Evolutionary conservation across 164 flowering plant species (phyloP), one percentile per base, ranked within the genome.

Genomic region (Vitis riparia): DNA sequence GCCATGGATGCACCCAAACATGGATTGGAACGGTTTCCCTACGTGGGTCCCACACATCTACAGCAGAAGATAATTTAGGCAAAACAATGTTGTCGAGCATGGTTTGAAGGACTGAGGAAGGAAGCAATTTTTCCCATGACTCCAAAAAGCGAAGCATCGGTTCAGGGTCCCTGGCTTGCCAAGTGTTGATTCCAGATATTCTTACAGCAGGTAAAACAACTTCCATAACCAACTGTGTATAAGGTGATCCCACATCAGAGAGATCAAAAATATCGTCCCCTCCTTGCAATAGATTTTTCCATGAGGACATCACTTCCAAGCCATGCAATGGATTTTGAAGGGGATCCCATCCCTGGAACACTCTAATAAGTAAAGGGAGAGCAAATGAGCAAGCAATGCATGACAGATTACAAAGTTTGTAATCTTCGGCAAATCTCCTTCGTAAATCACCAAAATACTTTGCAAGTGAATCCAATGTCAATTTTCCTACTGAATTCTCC

Each of bases 1-100:
- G 75, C 99, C 99, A 92, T 16, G 97, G 99, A 78, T 93, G 99
- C 69, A 93, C 82, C 99, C 99, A 95, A 0, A 76, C 76, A 75
- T 95, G 99, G 50, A 95, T 93, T 0, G 99, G 86, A 32, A 93
- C 88, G 19, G 90, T 87, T 75, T 95, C 99, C 15, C 89, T 75
- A 19, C 84, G 88, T 2, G 99, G 98, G 44, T 91, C 90, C 99
- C 99, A 95, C 6, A 83, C 77, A 3, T 88, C 92, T 4, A 95
- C 97, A 37, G 98, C 99, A 63, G 73, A 76, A 30, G 87, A 73
- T 52, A 95, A 69, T 75, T 92, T 95, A 3, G 94, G 98, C 89
- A 94, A 72, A 10, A 92, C 87, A 50, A 92, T 73, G 53, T 63
- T 77, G 56, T 89, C 89, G 30, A 92, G 75, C 71, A 94, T 83